Evolutionary conservation across 768 basidiomycete genomes (phyloP).

Genomic region (Stropharia rugosoannulata): DNA sequence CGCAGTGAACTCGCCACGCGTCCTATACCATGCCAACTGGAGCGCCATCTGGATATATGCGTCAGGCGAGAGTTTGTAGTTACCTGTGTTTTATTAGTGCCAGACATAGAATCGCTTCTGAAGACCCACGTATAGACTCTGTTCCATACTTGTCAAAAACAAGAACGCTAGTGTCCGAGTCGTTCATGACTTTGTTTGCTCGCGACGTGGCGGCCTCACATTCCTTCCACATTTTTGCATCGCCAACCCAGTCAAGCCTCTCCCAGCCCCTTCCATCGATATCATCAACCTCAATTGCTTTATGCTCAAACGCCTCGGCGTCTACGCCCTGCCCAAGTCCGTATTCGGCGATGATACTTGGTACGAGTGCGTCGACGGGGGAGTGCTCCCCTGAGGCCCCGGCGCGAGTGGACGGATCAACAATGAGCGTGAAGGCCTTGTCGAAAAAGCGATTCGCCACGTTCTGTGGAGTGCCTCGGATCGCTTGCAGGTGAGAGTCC

Average conservation of each 20-base stretch:
- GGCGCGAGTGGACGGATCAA: conserved; percentile 83
- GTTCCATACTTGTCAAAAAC: conserved; percentile 83
- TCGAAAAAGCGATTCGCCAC: conserved; percentile 88
- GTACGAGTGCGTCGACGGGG: conserved; percentile 86
- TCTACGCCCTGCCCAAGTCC: conserved; percentile 71
- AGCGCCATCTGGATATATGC: conserved; percentile 90
- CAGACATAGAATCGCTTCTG: conserved; percentile 46
- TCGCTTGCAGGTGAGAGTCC: conserved; percentile 74
- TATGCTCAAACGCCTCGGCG: conserved; percentile 34
- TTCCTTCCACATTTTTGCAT: conserved; percentile 54
- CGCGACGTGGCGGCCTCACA: conserved; percentile 57
- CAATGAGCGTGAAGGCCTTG: conserved; percentile 78
- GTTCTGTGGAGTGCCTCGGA: conserved; percentile 59
- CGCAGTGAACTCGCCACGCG: conserved; percentile 75
- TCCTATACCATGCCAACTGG: conserved; percentile 88
- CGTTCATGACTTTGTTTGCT: conserved; percentile 57
- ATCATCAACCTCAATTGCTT: conserved; percentile 7
- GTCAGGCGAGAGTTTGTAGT: conserved; percentile 61
- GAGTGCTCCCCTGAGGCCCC: conserved; percentile 92
- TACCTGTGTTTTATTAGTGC: neutral
- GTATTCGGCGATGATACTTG: conserved; percentile 85
- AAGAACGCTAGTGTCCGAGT: conserved; percentile 83
- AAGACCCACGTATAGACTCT: conserved; percentile 76
- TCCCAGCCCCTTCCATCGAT: conserved; percentile 43
- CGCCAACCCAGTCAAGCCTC: conserved; percentile 73